These are phyloP conservation scores for Aspergillus affinis DNA, from an alignment of 495 filamentous ascomycete species.

Conservation along the genomic window DNA sequence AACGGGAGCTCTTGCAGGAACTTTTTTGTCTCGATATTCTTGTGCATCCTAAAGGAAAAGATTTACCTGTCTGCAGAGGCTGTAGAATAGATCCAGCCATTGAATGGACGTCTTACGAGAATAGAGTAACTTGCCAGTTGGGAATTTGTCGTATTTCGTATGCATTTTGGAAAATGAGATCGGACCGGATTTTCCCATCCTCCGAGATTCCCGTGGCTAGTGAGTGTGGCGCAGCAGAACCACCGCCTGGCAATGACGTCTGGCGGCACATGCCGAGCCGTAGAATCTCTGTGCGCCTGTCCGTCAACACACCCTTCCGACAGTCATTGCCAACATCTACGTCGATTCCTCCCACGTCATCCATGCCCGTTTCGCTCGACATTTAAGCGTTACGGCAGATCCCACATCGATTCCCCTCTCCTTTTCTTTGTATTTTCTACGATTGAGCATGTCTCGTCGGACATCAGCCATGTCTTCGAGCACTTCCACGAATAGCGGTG, in stretches of 20 bases:
- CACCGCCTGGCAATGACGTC: constrained; percentile 42
- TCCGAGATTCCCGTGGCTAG: constrained; percentile 22
- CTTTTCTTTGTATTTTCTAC: constrained; percentile 8
- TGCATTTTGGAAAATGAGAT: neutral
- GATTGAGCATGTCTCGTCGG: constrained; percentile 49
- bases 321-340: constrained; percentile 26
- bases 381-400: constrained; percentile 5
- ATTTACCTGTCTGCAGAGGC: constrained; percentile 32
- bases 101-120: constrained; percentile 19
- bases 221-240: constrained; percentile 31
- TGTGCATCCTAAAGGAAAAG: constrained; percentile 40
- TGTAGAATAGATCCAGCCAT: constrained; percentile 41
- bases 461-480: constrained; percentile 42
- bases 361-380: neutral
- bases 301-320: constrained; percentile 36
- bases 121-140: constrained; percentile 20
- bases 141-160: neutral
- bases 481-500: constrained; percentile 34
- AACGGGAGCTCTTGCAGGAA: constrained; percentile 49
- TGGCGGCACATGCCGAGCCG: constrained; percentile 19
- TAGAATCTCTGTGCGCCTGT: constrained; percentile 33
- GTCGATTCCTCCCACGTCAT: constrained; percentile 18
- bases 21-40: constrained; percentile 37
- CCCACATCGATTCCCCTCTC: constrained; percentile 10
- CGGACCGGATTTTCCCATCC: neutral